These are phyloP conservation scores for Erythrophleum ivorense DNA, from an alignment of 331 rosid genomes.

Conservation along the genomic window DNA sequence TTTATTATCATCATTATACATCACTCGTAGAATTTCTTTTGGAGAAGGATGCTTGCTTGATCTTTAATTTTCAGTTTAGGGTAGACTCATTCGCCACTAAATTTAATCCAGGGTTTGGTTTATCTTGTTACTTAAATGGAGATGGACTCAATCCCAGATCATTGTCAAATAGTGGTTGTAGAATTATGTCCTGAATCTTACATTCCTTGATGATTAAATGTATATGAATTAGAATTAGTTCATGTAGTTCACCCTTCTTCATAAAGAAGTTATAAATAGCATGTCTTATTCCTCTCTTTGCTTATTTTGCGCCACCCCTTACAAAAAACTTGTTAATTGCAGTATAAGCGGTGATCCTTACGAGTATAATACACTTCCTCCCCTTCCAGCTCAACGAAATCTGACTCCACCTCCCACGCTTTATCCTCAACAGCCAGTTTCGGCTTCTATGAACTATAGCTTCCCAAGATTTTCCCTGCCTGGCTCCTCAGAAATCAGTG, in stretches of 20 bases:
- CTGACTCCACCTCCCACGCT: conserved; percentile 77
- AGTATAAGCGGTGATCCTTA: conserved; percentile 54
- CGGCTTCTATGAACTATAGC: conserved; percentile 57
- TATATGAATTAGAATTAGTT: neutral
- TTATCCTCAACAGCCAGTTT: conserved; percentile 78
- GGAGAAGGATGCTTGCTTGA: conserved; percentile 9
- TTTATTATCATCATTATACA: neutral
- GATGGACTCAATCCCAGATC: neutral
- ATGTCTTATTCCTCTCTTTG: neutral
- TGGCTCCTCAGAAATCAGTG: conserved; percentile 52
- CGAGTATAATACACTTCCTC: conserved; percentile 68
- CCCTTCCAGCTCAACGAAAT: conserved; percentile 78
- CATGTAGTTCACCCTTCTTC: neutral
- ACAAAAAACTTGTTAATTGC: conserved; percentile 10
- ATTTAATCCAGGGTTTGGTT: neutral
- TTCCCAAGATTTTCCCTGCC: conserved; percentile 58
- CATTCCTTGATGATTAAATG: conserved; percentile 29
- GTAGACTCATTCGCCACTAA: neutral
- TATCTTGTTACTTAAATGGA: conserved; percentile 5
- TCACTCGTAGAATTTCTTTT: conserved; percentile 9
- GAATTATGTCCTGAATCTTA: conserved; percentile 33
- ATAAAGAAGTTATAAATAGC: neutral
- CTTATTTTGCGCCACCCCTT: conserved; percentile 12
- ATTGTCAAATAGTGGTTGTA: conserved; percentile 15
- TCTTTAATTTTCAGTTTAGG: conserved; percentile 19